Base-by-base conservation (phyloP, 148 eudicot genomes). In the Rhododendron simsii region DNA sequence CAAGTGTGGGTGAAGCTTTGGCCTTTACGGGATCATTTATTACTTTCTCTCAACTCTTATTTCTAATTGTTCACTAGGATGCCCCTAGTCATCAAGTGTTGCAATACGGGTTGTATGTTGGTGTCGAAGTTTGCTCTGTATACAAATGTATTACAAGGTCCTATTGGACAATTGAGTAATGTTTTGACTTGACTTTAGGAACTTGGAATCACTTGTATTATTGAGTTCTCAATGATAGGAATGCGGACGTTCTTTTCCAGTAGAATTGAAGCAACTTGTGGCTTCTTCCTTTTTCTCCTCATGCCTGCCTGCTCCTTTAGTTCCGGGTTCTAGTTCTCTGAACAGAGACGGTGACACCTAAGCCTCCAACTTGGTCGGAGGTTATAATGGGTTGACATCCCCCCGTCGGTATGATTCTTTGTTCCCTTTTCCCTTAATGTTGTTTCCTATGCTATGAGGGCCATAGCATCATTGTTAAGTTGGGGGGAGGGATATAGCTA, bases 21-120 rank as follows among this genome's bases (percentile, higher is more conserved):
- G 55, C 83, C 83, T 33, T 80, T 30, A 37, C 59, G 4, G 83
- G 39, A 53, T n/a, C 67, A 81, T 81, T 67, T 81, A 53, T 16
- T 81, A 51, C 23, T 2, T 53, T 21, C 26, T 81, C 3, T 81
- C 44, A 2, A 33, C 2, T 47, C 20, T 15, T 41, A 55, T 69
- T 71, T 83, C 33, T 30, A 83, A 28, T 30, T 48, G 39, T 5
- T 44, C 77, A 28, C 18, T 65, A 67, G 77, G 51, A 83, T 44
- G 78, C 14, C 15, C 20, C 26, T 53, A 15, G 59, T 45, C 78
- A 67, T 45, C 55, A 2, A 67, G 53, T 33, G 7, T 45, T 30
- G 35, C 78, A 26, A 33, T 44, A 44, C 12, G 7, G 26, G 37
- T 73, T 39, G 28, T 44, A 59, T 5, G 48, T 15, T 67, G 78